These are phyloP conservation scores for Apiospora rasikravindrae DNA, from an alignment of 2,329 filamentous ascomycete species.

Conservation along the genomic window DNA sequence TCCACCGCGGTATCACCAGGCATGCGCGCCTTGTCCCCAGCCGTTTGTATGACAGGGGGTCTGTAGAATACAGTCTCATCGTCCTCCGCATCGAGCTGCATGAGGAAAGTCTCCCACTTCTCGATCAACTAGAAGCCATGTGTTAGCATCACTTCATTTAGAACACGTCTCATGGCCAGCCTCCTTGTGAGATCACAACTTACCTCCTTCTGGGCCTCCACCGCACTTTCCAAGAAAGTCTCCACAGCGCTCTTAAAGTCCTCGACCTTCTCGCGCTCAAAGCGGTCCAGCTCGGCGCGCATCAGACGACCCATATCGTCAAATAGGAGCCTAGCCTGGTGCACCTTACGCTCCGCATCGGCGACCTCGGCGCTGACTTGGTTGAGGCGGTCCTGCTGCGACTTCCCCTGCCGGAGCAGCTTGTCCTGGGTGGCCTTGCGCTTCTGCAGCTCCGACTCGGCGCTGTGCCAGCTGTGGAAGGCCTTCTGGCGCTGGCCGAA, in stretches of 20 bases:
- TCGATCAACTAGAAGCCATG: slow-evolving; percentile 64
- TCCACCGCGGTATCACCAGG: slow-evolving; percentile 64
- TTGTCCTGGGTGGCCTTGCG: slow-evolving; percentile 90
- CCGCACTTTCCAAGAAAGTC: slow-evolving; percentile 94
- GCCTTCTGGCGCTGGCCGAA: slow-evolving; percentile 94
- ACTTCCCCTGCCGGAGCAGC: slow-evolving; percentile 90
- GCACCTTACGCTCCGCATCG: slow-evolving; percentile 92
- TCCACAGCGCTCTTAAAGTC: slow-evolving; percentile 99
- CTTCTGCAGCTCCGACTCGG: slow-evolving; percentile 90
- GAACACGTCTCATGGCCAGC: background rate
- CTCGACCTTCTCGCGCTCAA: slow-evolving; percentile 97
- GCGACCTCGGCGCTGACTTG: slow-evolving; percentile 91
- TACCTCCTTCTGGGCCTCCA: slow-evolving; percentile 98
- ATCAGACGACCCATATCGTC: slow-evolving; percentile 97
- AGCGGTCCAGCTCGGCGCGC: slow-evolving; percentile 88
- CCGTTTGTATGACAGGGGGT: slow-evolving; percentile 61
- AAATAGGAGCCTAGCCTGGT: slow-evolving; percentile 87
- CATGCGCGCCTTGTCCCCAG: slow-evolving; percentile 46
- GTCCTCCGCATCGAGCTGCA: slow-evolving; percentile 94
- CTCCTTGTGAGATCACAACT: slow-evolving; percentile 35
- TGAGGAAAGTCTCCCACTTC: slow-evolving; percentile 97
- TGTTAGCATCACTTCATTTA: slow-evolving; percentile 18
- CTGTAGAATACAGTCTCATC: slow-evolving; percentile 74
- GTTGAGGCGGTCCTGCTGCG: slow-evolving; percentile 92
- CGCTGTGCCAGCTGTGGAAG: slow-evolving; percentile 91